A percentile compares a stretch with the other conserved stretches of the same genome.
These are phyloP conservation scores for Grigorovia humatica DNA, from an alignment of 805 yeast species.

Conservation along the genomic window DNA sequence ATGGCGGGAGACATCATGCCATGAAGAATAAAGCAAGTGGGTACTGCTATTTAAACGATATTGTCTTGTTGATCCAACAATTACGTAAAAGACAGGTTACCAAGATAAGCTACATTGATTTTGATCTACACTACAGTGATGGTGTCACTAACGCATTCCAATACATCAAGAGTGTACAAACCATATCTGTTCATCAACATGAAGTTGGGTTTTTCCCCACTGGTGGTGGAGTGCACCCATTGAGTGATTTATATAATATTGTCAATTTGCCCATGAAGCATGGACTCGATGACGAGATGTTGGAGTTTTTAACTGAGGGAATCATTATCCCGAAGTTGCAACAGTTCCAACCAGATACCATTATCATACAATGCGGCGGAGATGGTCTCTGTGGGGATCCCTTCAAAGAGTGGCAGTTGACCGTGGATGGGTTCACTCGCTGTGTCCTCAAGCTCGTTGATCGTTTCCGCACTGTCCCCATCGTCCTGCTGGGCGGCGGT, in stretches of 20 bases:
- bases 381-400: conserved; percentile 65
- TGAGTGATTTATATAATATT: conserved; percentile 31
- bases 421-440: conserved; percentile 39
- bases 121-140: conserved; percentile 75
- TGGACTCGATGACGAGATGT: conserved; percentile 42
- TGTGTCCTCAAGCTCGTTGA: conserved; percentile 22
- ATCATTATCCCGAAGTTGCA: conserved; percentile 36
- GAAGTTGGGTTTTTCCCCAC: conserved; percentile 71
- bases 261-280: conserved; percentile 47
- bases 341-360: conserved; percentile 36
- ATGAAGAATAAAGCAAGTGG: conserved; percentile 48
- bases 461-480: conserved; percentile 19
- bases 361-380: conserved; percentile 62
- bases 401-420: conserved; percentile 59
- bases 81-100: conserved; percentile 35
- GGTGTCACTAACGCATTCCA: conserved; percentile 63
- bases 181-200: conserved; percentile 52
- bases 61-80: conserved; percentile 44
- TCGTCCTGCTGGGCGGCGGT: conserved; percentile 57
- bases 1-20: conserved; percentile 74
- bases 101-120: conserved; percentile 49
- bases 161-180: conserved; percentile 43
- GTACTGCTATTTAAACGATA: conserved; percentile 65
- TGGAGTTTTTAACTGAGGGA: conserved; percentile 30
- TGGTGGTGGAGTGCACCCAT: conserved; percentile 39